Evolutionary conservation across 805 yeast genomes (phyloP).

Genomic region (Alloascoidea africana): DNA sequence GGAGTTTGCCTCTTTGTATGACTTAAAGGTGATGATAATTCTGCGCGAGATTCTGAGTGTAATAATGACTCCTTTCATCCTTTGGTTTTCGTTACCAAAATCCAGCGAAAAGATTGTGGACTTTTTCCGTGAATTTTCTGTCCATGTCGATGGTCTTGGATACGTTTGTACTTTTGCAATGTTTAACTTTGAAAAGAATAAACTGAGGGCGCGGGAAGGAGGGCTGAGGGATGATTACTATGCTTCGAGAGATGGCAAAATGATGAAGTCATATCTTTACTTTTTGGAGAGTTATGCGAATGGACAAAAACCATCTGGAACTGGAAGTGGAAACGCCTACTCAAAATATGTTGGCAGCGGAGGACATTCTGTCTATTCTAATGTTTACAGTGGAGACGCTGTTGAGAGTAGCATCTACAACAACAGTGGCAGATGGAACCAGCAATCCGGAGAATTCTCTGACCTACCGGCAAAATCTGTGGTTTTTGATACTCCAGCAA

Average conservation of each 20-base stretch:
- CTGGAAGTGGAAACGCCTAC: constrained; percentile 2
- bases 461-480: neutral
- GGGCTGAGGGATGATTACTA: constrained; percentile 22
- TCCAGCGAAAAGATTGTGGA: constrained; percentile 68
- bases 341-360: neutral
- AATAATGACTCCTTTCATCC: constrained; percentile 73
- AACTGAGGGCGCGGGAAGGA: constrained; percentile 13
- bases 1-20: constrained; percentile 70
- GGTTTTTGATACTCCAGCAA: neutral
- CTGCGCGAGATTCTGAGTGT: constrained; percentile 71
- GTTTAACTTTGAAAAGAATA: constrained; percentile 60
- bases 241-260: constrained; percentile 56
- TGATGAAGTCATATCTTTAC: constrained; percentile 82
- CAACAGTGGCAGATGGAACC: neutral
- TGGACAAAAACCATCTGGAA: constrained; percentile 3
- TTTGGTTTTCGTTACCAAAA: constrained; percentile 71
- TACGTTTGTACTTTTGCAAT: constrained; percentile 90
- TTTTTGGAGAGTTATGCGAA: constrained; percentile 72
- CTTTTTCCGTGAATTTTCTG: constrained; percentile 78
- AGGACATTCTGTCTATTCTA: constrained; percentile 2
- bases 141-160: constrained; percentile 90
- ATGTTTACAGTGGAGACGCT: constrained; percentile 4
- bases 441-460: constrained; percentile 1
- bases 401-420: constrained; percentile 3
- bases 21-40: constrained; percentile 55